Conservation (phyloP, 495 filamentous ascomycete species). For the Daldinia bambusicola region DNA sequence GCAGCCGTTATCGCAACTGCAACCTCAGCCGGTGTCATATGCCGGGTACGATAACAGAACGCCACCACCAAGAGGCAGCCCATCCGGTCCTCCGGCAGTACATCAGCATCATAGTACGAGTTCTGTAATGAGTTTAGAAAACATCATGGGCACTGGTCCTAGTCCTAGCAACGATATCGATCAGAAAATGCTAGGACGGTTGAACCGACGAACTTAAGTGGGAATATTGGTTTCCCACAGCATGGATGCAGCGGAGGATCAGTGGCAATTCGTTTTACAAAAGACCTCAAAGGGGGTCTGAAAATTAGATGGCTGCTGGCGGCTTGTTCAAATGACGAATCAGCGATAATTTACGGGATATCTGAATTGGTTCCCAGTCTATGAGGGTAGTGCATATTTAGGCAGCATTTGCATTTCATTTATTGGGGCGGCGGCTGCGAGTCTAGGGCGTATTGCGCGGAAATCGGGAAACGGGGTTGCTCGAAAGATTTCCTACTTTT, state of each 20-base stretch:
- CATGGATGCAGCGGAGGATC: slow-evolving; percentile 29
- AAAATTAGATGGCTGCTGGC: slow-evolving; percentile 44
- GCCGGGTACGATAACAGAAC: slow-evolving; percentile 41
- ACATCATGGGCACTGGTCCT: slow-evolving; percentile 51
- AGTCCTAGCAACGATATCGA: slow-evolving; percentile 53
- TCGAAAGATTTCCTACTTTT: slow-evolving; percentile 33
- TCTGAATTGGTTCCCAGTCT: slow-evolving; percentile 37
- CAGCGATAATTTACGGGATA: slow-evolving; percentile 27
- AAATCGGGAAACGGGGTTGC: slow-evolving; percentile 24
- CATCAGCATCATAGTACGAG: slow-evolving; percentile 41
- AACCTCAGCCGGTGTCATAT: slow-evolving; percentile 39
- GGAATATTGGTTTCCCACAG: slow-evolving; percentile 12
- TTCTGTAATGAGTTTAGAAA: slow-evolving; percentile 59
- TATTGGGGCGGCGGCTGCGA: slow-evolving; percentile 36
- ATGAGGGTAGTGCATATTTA: slow-evolving; percentile 30
- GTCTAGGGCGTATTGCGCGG: slow-evolving; percentile 37
- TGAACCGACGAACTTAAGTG: slow-evolving; percentile 41
- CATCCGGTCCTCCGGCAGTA: slow-evolving; percentile 40
- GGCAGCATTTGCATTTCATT: slow-evolving; percentile 42
- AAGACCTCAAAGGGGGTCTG: slow-evolving; percentile 9
- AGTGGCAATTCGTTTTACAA: not conserved
- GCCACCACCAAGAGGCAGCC: slow-evolving; percentile 43
- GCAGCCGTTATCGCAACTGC: slow-evolving; percentile 48
- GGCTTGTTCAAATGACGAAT: slow-evolving; percentile 29
- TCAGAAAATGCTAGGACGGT: slow-evolving; percentile 55